A percentile compares a stretch with the other conserved stretches of the same genome.
phyloP scores from a whole-genome alignment of 164 flowering plant genomes.

The Macadamia tetraphylla region DNA sequence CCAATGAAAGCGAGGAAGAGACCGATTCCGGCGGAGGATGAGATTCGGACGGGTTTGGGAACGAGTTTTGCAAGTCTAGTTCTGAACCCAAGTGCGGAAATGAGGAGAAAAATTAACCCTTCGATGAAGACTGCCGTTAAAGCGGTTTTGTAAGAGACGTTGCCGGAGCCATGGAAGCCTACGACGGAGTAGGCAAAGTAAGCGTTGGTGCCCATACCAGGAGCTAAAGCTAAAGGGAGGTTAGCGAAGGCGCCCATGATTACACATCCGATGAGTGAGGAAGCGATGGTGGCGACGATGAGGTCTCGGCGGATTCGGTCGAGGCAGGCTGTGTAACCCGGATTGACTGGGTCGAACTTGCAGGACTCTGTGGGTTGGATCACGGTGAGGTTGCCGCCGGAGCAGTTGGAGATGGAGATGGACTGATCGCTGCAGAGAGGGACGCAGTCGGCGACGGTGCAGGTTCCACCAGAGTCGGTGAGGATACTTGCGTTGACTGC shows the following conservation, averaged over 20 bases:
- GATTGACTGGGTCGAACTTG: conserved; percentile 70
- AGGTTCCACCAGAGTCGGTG: conserved; percentile 82
- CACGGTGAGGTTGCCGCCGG: conserved; percentile 24
- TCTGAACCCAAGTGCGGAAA: conserved; percentile 74
- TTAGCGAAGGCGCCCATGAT: conserved; percentile 85
- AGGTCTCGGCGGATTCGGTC: conserved; percentile 48
- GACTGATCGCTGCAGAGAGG: conserved; percentile 49
- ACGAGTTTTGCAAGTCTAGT: conserved; percentile 68
- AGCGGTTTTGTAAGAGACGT: conserved; percentile 50
- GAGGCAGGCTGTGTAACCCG: conserved; percentile 67
- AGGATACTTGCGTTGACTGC: conserved; percentile 91
- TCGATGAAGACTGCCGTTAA: conserved; percentile 73
- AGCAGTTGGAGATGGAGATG: conserved; percentile 30
- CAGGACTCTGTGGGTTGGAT: conserved; percentile 51
- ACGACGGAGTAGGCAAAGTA: conserved; percentile 91
- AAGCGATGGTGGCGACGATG: conserved; percentile 74
- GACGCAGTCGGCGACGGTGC: conserved; percentile 69
- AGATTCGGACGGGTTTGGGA: conserved; percentile 77
- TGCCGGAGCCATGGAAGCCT: conserved; percentile 89
- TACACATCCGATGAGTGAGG: conserved; percentile 69
- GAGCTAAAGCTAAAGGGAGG: conserved; percentile 76
- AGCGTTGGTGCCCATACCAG: conserved; percentile 93
- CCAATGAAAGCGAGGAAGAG: conserved; percentile 88
- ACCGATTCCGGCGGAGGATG: conserved; percentile 89
- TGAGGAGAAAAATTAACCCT: conserved; percentile 59